Evolutionary conservation across 352 stramenopile genomes (phyloP).

Genomic region (Phytopythium ostracodes): DNA sequence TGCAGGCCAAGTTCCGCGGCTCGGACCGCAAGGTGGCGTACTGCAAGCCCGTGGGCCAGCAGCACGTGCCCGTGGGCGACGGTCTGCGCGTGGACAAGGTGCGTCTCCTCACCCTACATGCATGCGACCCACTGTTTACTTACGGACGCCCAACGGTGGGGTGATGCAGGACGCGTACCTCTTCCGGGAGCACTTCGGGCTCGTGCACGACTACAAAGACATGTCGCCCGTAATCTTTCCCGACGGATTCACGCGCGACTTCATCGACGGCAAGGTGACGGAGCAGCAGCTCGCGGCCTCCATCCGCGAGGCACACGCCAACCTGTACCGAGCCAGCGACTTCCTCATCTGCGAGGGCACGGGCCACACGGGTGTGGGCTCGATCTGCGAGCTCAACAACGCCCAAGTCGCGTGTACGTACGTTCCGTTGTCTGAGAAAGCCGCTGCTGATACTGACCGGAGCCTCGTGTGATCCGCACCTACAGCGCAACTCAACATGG

Average conservation of each 20-base stretch:
- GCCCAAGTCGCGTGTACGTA: constrained; percentile 84
- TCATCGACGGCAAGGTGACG: constrained; percentile 95
- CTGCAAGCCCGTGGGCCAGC: constrained; percentile 96
- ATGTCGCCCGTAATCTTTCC: constrained; percentile 98
- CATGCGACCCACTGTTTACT: neutral
- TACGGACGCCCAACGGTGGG: neutral
- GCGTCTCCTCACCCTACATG: neutral
- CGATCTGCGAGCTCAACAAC: constrained; percentile 90
- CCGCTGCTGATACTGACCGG: neutral
- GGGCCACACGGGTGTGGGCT: constrained; percentile 88
- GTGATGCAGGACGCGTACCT: constrained; percentile 85
- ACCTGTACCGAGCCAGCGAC: constrained; percentile 83
- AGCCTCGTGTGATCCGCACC: neutral
- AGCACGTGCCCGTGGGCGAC: constrained; percentile 82
- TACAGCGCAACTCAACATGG: constrained; percentile 71
- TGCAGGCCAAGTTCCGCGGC: constrained; percentile 89
- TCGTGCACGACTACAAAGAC: constrained; percentile 95
- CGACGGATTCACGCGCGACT: constrained; percentile 95
- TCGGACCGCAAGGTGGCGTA: constrained; percentile 77
- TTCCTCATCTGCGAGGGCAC: constrained; percentile 96
- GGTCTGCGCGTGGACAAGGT: constrained; percentile 88
- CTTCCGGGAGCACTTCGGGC: constrained; percentile 95
- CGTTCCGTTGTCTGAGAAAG: neutral
- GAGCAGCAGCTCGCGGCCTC: constrained; percentile 67
- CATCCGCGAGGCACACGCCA: constrained; percentile 79